Base-by-base conservation (phyloP, 2,329 filamentous ascomycete species). In the Aspergillus vadensis region DNA sequence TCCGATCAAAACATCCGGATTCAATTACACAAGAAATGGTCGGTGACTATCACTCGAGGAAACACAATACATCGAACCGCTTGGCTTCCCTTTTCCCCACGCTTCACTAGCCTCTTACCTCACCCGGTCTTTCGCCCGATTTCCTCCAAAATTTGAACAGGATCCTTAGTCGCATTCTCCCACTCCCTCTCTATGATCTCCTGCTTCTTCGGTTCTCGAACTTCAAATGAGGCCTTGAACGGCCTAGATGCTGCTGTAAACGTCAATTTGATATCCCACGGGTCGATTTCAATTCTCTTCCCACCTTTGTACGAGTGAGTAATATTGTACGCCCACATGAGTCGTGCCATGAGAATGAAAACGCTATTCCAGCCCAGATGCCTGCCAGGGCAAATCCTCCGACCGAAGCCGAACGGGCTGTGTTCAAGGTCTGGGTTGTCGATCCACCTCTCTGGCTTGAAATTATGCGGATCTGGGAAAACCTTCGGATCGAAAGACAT, bases 311-410 rank as follows among this genome's bases (percentile, higher is more conserved):
- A 17, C 9, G 38, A 36, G 27, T 55, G 21, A 21, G 38, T 25
- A 0, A 55, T 41, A 41, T 55, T 44, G 38, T 55, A 43, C 4
- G 55, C 55, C 55, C 55, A 50, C 9, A 57, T 27, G 27, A 57
- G 10, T 19, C 55, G 55, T 15, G 39, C 30, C 7, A 41, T 43
- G 12, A 50, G 25, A 12, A 57, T 50, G n/a, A 27, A 30, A 5
- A 57, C 12, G 19, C 43, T 41, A 8, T 48, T 41, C 44, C 12
- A 23, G 19, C 19, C 55, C 17, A 57, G 4, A 15, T 57, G 44
- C 15, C 44, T 48, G 7, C 55, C 55, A 7, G 55, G 55, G 17
- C 55, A 57, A n/a, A 38, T 47, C 8, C 44, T 48, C 0, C 55
- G 44, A 4, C 55, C 55, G 27, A 57, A 57, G 2, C 55, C 44